Evolutionary conservation across 2,329 filamentous ascomycete species (phyloP).

Genomic region (Phymatotrichopsis omnivora): DNA sequence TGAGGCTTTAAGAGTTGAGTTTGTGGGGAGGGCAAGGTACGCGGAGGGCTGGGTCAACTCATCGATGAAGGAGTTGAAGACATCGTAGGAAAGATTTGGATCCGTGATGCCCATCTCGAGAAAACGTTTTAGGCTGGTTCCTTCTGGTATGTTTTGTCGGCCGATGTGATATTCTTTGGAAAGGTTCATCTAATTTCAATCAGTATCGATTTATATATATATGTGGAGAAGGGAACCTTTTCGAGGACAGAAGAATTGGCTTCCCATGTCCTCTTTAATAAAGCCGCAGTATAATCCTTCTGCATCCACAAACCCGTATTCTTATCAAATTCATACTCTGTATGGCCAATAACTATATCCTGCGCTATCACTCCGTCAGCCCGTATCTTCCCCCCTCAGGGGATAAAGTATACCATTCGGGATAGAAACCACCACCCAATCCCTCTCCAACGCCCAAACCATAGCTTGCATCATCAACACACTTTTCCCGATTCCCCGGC

Average conservation of each 20-base stretch:
- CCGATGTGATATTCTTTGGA: no score
- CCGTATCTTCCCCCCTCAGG: background rate
- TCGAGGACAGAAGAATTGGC: slow-evolving; percentile 60
- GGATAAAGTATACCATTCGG: slow-evolving; percentile 60
- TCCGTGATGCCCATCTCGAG: slow-evolving; percentile 23
- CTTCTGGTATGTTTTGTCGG: background rate
- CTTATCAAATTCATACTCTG: slow-evolving; percentile 57
- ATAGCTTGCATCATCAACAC: slow-evolving; percentile 74
- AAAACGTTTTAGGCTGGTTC: slow-evolving; percentile 10
- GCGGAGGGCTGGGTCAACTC: slow-evolving; percentile 26
- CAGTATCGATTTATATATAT: background rate
- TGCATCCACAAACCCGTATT: slow-evolving; percentile 64
- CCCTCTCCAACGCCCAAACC: slow-evolving; percentile 67
- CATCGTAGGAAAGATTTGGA: slow-evolving; percentile 25
- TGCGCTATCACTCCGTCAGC: slow-evolving; percentile 47
- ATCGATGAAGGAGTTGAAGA: slow-evolving; percentile 26
- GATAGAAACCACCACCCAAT: slow-evolving; percentile 81
- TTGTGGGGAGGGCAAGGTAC: slow-evolving; percentile 30
- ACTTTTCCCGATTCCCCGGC: slow-evolving; percentile 73
- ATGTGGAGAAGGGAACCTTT: slow-evolving; percentile 39
- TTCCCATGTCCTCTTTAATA: slow-evolving; percentile 61
- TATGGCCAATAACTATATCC: slow-evolving; percentile 69
- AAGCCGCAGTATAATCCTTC: slow-evolving; percentile 61
- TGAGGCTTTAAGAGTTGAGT: slow-evolving; percentile 40
- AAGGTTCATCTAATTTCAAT: slow-evolving; percentile 4